Conservation (phyloP, 805 yeast species). For the Saccharomyces paradoxus region DNA sequence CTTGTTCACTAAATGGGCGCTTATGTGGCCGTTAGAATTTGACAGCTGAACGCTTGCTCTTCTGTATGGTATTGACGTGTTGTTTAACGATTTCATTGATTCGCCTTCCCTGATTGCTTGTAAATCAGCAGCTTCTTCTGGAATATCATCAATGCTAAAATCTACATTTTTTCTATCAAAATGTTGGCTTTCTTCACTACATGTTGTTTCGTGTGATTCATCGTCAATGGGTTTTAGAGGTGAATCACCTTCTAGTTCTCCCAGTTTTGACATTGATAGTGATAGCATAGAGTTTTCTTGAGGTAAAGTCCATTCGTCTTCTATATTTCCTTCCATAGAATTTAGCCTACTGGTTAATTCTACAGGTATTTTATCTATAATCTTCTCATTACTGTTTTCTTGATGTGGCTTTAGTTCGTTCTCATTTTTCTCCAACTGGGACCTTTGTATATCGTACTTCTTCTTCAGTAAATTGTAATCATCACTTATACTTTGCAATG, state of each 20-base stretch:
- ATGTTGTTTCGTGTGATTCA: background rate
- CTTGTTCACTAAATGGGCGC: constrained; percentile 57
- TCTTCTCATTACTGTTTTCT: background rate
- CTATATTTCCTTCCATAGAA: constrained; percentile 1
- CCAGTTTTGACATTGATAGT: background rate
- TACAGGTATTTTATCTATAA: constrained; percentile 4
- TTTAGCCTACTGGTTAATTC: background rate
- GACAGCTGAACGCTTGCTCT: constrained; percentile 5
- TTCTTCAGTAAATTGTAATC: constrained; percentile 24
- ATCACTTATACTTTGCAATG: constrained; percentile 18
- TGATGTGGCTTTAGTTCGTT: background rate
- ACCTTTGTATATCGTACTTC: constrained; percentile 23
- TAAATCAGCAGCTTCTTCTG: constrained; percentile 24
- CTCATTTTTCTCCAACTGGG: constrained; percentile 12
- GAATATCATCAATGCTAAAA: constrained; percentile 13
- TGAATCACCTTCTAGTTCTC: background rate
- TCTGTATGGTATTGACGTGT: constrained; percentile 1
- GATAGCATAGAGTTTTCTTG: constrained; percentile 4
- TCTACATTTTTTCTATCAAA: background rate
- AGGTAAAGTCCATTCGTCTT: constrained; percentile 18
- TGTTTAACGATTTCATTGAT: background rate
- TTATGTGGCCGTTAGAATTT: constrained; percentile 10
- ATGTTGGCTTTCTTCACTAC: background rate
- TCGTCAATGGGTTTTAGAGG: background rate
- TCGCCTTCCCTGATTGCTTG: constrained; percentile 3